Evolutionary conservation across 1,284 basidiomycete genomes (phyloP).

Genomic region (Pseudozyma hubeiensis): DNA sequence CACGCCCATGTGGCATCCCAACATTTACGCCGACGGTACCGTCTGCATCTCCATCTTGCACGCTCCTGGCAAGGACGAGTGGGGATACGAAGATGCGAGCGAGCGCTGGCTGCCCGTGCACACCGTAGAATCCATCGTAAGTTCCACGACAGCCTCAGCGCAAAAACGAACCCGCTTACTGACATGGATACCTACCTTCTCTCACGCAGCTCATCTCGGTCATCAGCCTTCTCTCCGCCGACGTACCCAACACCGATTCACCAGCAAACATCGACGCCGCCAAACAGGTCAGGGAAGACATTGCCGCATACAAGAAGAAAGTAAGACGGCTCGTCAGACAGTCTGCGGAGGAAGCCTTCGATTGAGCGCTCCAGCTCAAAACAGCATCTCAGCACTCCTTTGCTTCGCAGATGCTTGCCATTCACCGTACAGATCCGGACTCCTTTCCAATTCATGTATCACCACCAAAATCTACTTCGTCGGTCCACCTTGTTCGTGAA

Average conservation of each 20-base stretch:
- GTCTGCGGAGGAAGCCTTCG: slow-evolving; percentile 63
- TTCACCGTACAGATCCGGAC: no score
- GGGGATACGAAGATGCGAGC: slow-evolving; percentile 95
- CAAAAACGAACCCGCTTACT: background rate
- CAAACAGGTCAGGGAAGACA: slow-evolving; percentile 67
- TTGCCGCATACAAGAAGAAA: slow-evolving; percentile 65
- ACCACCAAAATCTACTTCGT: slow-evolving; percentile 10
- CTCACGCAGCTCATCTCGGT: slow-evolving; percentile 85
- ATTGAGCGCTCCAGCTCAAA: slow-evolving; percentile 10
- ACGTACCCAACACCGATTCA: slow-evolving; percentile 91
- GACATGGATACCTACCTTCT: background rate
- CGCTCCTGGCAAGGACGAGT: slow-evolving; percentile 95
- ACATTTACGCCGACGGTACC: slow-evolving; percentile 85
- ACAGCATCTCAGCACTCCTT: background rate
- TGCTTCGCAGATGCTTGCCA: no score
- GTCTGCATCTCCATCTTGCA: slow-evolving; percentile 99
- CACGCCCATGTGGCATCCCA: slow-evolving; percentile 99
- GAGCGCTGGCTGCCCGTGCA: slow-evolving; percentile 99
- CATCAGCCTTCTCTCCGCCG: slow-evolving; percentile 91
- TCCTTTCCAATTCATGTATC: slow-evolving; percentile 7
- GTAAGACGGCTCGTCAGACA: slow-evolving; percentile 65
- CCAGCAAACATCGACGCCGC: slow-evolving; percentile 94
- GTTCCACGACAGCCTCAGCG: slow-evolving; percentile 67
- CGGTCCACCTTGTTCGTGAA: background rate
- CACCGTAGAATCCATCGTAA: slow-evolving; percentile 93